Evolutionary conservation across 306 rosid genomes (phyloP).

Genomic region (Prunus mira): DNA sequence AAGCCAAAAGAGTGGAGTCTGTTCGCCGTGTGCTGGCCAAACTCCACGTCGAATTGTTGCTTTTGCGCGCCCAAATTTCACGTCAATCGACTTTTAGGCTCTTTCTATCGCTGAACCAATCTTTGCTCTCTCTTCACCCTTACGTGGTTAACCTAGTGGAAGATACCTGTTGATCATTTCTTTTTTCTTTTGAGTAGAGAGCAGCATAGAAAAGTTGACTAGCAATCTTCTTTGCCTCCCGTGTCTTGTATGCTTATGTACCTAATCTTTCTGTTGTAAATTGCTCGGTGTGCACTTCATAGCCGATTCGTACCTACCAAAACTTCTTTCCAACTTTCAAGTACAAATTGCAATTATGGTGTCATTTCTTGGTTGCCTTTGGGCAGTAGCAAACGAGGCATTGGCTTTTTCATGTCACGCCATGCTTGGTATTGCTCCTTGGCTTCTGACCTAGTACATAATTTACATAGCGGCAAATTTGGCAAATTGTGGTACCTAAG

Average conservation of each 20-base stretch:
- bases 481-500: not conserved
- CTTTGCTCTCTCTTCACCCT: not conserved
- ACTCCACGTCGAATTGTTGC: not conserved
- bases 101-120: not conserved
- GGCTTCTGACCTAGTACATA: not conserved
- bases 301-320: no score
- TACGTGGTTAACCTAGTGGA: not conserved
- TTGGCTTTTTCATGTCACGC: not conserved
- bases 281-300: no score
- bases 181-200: not conserved
- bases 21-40: not conserved
- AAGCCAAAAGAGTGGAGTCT: no score
- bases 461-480: not conserved
- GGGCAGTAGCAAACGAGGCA: not conserved
- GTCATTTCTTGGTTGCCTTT: no score
- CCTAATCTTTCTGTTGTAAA: not conserved
- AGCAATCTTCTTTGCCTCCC: not conserved
- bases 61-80: not conserved
- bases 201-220: not conserved
- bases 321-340: no score
- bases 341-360: no score
- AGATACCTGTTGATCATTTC: not conserved
- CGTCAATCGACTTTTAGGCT: not conserved
- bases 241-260: not conserved
- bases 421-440: not conserved